Evolutionary conservation across 768 basidiomycete species (phyloP), one percentile per base, ranked within the genome.

Genomic region (Pleurotus tuber-regium): DNA sequence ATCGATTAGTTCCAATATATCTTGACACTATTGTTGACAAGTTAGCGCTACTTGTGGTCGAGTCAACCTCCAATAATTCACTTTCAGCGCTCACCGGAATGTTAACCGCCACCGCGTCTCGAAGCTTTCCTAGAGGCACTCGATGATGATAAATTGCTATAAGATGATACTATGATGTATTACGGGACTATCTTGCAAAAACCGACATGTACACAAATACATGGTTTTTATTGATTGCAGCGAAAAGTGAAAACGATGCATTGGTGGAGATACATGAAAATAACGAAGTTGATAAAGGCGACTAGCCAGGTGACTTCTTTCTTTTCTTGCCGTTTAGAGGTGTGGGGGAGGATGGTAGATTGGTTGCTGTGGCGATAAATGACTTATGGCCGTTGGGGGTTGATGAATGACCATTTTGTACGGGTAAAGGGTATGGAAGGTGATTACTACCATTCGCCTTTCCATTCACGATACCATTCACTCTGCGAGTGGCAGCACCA

Each of bases 321-420:
- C 82, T 72, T 62, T 84, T 84, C 65, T 74, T 79, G 23, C 79
- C 76, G 50, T 72, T 74, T 29, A 65, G 60, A 16, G 66, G 36
- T 18, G 64, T 50, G 9, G 55, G 55, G 18, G 71, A 47, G 8
- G 64, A 42, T 26, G 63, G 52, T 29, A 54, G 43, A 7, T 25
- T 19, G 18, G 30, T 49, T 57, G 28, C 58, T 59, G 58, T 60
- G 58, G 46, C 56, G 16, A 12, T 6, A 21, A 14, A 24, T 12
- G 19, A 24, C 14, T 42, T 42, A 14, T n/a, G 16, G 40, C 40
- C 40, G 12, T 42, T 42, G 16, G 16, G 23, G 31, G n/a, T 30
- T n/a, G 30, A 19, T 18, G 16, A 46, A 29, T 16, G 16, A 26
- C n/a, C 28, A 14, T 8, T 46, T 29, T 23, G n/a, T 14, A 11